These are phyloP conservation scores for Gymnopilus dilepis DNA, from an alignment of 768 basidiomycete species.

Conservation along the genomic window DNA sequence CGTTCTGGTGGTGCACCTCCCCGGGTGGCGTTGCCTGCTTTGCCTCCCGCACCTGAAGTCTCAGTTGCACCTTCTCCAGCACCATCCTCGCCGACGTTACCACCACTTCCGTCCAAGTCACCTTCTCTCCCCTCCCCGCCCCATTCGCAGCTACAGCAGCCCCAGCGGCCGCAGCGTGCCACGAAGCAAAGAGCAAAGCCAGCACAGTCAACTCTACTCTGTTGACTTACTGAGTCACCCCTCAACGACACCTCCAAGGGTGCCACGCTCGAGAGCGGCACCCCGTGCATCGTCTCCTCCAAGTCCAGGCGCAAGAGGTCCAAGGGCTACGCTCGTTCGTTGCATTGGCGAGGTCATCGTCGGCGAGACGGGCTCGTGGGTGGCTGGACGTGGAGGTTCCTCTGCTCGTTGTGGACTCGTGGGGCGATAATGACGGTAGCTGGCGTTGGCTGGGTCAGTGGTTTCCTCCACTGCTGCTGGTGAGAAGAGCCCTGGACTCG, in stretches of 20 bases:
- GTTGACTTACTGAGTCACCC: constrained; percentile 24
- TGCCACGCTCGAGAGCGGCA: constrained; percentile 82
- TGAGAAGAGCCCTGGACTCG: constrained; percentile 26
- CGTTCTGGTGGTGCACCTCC: no score
- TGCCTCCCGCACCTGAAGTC: no score
- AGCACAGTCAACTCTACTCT: constrained; percentile 9
- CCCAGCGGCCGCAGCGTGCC: not conserved
- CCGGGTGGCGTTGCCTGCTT: no score
- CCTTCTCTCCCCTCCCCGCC: constrained; percentile 1
- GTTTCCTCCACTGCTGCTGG: not conserved
- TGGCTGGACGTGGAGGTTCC: constrained; percentile 91
- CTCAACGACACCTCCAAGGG: constrained; percentile 49
- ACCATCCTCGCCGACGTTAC: constrained; percentile 15
- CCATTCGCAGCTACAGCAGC: not conserved
- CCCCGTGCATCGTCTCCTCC: constrained; percentile 88
- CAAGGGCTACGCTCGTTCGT: no score
- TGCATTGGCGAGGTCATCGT: no score
- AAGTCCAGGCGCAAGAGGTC: constrained; percentile 85
- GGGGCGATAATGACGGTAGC: no score
- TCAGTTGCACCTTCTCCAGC: not conserved
- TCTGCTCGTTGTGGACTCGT: constrained; percentile 53
- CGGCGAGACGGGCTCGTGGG: no score
- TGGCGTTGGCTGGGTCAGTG: constrained; percentile 1
- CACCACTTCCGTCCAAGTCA: constrained; percentile 11
- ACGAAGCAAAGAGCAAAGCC: not conserved